Evolutionary conservation across 352 stramenopile species (phyloP), one percentile per base, ranked within the genome.

Genomic region (Globisporangium solare): DNA sequence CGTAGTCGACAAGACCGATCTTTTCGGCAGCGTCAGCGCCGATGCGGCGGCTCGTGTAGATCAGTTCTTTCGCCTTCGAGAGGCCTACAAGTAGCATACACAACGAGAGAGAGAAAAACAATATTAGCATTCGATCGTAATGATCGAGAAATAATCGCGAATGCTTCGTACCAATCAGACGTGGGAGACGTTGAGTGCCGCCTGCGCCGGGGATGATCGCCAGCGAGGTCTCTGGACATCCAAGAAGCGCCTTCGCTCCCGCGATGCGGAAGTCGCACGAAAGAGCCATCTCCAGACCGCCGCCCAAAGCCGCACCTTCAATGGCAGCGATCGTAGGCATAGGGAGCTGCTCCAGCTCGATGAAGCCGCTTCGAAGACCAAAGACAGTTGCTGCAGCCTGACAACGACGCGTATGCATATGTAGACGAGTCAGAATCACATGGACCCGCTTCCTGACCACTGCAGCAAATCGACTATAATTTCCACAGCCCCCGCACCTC

Each of bases 321-420:
- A 98, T 92, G 0, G 81, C 92, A 18, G 92, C 89, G 61, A 98
- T 96, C 3, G 92, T 95, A 18, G 94, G 94, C 77, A 97, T 96
- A 6, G 90, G 89, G 13, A 98, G 71, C 57, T 90, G 73, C 31
- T 93, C 83, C 15, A 98, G 61, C 42, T 89, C 76, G 6, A 80
- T 84, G 58, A 98, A 97, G 5, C 83, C 79, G 21, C 66, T 83
- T 32, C 92, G 83, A 15, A 96, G 67, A 20, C 67, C 61, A 61
- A 75, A 78, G 2, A 95, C 83, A 51, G 82, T 97, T 54, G 64
- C 77, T 42, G 66, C 86, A 50, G 69, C 67, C 68, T 79, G 18
- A 75, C 12, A 37, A 70, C 14, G 54, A 35, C 5, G 27, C 6
- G 10, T 10, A 35, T 35, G 27, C 42, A 59, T 4, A 42, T 17